Base-by-base conservation (phyloP, 192 early-diverging fungal genomes). In the Lobosporangium transversale region DNA sequence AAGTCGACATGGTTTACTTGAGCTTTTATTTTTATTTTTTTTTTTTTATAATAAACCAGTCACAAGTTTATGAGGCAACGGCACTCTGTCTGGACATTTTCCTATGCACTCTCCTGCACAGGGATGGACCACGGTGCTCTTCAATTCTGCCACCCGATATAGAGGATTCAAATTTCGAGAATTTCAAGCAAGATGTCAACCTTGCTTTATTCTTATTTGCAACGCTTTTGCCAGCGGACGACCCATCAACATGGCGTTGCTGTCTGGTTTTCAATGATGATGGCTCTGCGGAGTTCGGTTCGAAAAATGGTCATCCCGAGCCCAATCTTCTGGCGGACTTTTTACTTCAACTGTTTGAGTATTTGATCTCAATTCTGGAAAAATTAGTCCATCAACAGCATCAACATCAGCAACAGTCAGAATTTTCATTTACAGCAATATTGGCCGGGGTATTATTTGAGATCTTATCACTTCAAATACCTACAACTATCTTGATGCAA, bases 1-100 rank as follows among this genome's bases (percentile, higher is more conserved):
- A 42, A 9, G 40, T 42, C 17, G 9, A 17, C 17, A 42, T 42
- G 40, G 17, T 12, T 42, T 17, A 42, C 40, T 12, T 12, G 10
- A 42, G 17, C 4, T 45, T 14, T 20, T 45, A 45, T 45, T 3
- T 45, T 45, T 20, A 4, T 45, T 45, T 45, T 14, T 9, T 45
- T 4, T 14, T 45, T 45, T 14, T 3, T 45, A 14, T 15, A 3
- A 45, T 3, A 45, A 14, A 45, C 21, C 33, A 27, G 20, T 35
- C 26, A 23, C 52, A 58, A 55, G 32, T 61, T n/a, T 48, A 48
- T 20, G 30, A 61, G 14, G 18, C 26, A 24, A 37, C n/a, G 1
- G 67, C 67, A 1, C 17, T 65, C 0, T 65, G 70, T 18, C 31
- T 74, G 3, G 70, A 74, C 37, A 43, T 74, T 0, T 74, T 57